Evolutionary conservation across 2,329 filamentous ascomycete species (phyloP), one percentile per base, ranked within the genome.

Genomic region (Aspergillus quadricinctus): DNA sequence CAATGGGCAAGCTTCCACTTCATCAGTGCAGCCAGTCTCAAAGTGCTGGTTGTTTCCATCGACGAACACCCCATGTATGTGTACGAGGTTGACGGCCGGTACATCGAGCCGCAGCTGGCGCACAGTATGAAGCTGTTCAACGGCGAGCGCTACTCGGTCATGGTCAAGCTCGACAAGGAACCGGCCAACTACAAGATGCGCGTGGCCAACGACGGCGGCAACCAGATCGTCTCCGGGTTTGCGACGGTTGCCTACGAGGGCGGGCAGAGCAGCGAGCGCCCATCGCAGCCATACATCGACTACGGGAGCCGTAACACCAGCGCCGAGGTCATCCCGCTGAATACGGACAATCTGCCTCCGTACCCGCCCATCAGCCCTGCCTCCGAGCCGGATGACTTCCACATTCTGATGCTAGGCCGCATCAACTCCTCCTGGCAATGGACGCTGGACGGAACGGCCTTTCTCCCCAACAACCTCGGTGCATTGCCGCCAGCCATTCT

Each of bases 1-100:
- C 68, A 71, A 35, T 86, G 82, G 82, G 64, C 79, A 0, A 80
- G 81, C 7, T 69, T 86, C 14, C 79, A 84, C 59, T 64, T 85
- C n/a, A 77, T 86, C 55, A 79, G 76, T n/a, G 73, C 79, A 2
- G 75, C 80, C 50, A 75, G 78, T 51, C 76, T 82, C 27, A 69
- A 79, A 49, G 78, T 75, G 64, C 84, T 49, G 62, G 83, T 58
- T 68, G 77, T 74, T 27, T 73, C 75, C 3, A 75, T 80, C 29
- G 77, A 79, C 57, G 70, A 74, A 48, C 77, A 79, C 56, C 68
- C 71, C 2, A 69, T 80, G 68, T 76, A 69, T 54, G 63, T 80
- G 7, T 79, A 78, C 51, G 75, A 73, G 11, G 67, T 75, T 21
- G 77, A 79, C 54, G 77, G 77, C 1, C 66, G 69, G 25, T 79